These are phyloP conservation scores for Chaetoceros muelleri DNA, from an alignment of 108 stramenopile species.

Conservation along the genomic window DNA sequence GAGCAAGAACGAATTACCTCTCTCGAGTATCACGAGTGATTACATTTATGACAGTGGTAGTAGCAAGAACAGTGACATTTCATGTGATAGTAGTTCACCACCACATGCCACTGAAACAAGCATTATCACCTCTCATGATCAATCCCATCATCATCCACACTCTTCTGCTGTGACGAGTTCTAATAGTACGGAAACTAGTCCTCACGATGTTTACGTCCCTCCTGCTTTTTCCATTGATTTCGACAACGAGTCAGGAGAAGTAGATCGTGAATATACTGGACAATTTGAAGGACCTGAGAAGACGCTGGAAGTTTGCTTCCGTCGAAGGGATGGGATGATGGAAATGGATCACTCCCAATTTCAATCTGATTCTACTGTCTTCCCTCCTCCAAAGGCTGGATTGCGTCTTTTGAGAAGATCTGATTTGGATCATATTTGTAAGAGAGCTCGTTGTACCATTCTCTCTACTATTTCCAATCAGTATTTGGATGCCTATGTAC, in stretches of 20 bases:
- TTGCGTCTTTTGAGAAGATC: slow-evolving; percentile 69
- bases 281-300: slow-evolving; percentile 86
- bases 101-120: too few species aligned
- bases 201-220: too few species aligned
- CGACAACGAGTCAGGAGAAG: slow-evolving; percentile 58
- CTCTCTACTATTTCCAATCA: slow-evolving; percentile 84
- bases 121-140: too few species aligned
- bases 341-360: slow-evolving; percentile 11
- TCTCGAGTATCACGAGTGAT: not conserved
- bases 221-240: not conserved
- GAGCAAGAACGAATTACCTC: not conserved
- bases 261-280: slow-evolving; percentile 68
- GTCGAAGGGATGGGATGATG: slow-evolving; percentile 28
- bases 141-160: too few species aligned
- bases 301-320: slow-evolving; percentile 79
- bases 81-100: not conserved
- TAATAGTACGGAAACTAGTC: not conserved
- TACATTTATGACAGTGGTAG: not conserved
- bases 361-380: slow-evolving; percentile 11
- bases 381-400: slow-evolving; percentile 40
- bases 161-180: not conserved
- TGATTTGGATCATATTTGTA: slow-evolving; percentile 87
- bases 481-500: slow-evolving; percentile 95
- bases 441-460: slow-evolving; percentile 93
- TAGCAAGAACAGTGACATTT: not conserved